phyloP scores from a whole-genome alignment of 306 rosid genomes.

The Oemleria cerasiformis region DNA sequence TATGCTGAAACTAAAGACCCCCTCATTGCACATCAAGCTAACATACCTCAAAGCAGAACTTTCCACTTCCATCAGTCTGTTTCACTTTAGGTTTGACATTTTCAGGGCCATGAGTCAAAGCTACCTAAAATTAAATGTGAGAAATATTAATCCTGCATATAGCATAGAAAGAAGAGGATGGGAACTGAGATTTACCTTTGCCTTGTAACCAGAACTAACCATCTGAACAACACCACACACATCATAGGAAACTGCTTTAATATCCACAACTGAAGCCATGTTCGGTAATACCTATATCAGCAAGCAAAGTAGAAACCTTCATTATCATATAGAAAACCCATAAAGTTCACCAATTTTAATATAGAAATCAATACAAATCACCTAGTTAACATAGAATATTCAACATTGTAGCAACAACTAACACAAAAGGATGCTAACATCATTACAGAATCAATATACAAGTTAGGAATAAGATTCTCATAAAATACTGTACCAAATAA shows the following conservation, averaged over 20 bases:
- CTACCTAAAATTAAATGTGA: conserved; percentile 53
- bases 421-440: conserved; percentile 7
- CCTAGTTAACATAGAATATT: neutral
- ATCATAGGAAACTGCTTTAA: conserved; percentile 72
- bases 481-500: conserved; percentile 57
- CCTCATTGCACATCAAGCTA: conserved; percentile 12
- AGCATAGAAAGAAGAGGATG: conserved; percentile 20
- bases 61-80: conserved; percentile 75
- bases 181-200: conserved; percentile 54
- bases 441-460: neutral
- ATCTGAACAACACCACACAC: conserved; percentile 82
- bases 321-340: too few species aligned
- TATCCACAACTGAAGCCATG: conserved; percentile 88
- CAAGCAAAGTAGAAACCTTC: conserved; percentile 16
- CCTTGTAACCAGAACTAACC: conserved; percentile 64
- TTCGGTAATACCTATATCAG: conserved; percentile 82
- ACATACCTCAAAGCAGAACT: conserved; percentile 93
- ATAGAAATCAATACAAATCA: conserved; percentile 8
- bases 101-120: conserved; percentile 98
- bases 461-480: neutral
- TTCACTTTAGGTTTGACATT: conserved; percentile 87
- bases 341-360: neutral
- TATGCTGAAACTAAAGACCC: conserved; percentile 11
- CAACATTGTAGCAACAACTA: conserved; percentile 7
- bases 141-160: conserved; percentile 21